Evolutionary conservation across 1,284 basidiomycete species (phyloP), one percentile per base, ranked within the genome.

Genomic region (Megacollybia platyphylla): DNA sequence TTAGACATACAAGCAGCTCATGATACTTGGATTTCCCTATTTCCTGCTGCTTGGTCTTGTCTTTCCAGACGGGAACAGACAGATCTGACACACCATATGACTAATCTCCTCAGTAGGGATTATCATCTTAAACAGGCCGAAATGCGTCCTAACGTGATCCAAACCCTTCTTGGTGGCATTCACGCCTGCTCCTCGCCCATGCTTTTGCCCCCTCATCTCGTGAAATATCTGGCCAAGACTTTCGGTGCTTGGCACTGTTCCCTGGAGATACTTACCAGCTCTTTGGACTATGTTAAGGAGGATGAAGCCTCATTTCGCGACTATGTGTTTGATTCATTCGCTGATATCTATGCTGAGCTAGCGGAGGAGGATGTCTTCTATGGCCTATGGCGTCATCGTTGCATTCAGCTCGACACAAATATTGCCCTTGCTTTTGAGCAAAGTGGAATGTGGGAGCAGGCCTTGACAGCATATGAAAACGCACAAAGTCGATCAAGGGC

Each of bases 301-400:
- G 91, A 97, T 47, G 92, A 97, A 49, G 70, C 28, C 10, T n/a
- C 73, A 34, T 71, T 91, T 32, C 82, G 87, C 20, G 92, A 98
- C 49, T 84, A 79, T 36, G 81, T 90, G 37, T 83, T 83, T 48
- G 93, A 96, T 57, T 90, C 96, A 0, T 71, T 99, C 11, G 87
- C 91, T 10, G 96, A 98, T 57, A 71, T 97, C 1, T 98, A 97
- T 53, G 91, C 93, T 2, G 96, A 99, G 58, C 67, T 99, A 32
- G 81, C 81, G 11, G 96, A 99, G 63, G 93, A 97, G 49, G 97
- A 98, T 61, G 76, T 97, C 65, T 97, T 97, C 62, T 96, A 99
- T 59, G 96, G 96, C 4, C 65, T 97, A 20, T 98, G 96, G 84
- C 78, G 96, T 27, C 78, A 87, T 43, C 84, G 94, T 17, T 87